phyloP scores from a whole-genome alignment of 805 yeast genomes.

The Hanseniaspora singularis region DNA sequence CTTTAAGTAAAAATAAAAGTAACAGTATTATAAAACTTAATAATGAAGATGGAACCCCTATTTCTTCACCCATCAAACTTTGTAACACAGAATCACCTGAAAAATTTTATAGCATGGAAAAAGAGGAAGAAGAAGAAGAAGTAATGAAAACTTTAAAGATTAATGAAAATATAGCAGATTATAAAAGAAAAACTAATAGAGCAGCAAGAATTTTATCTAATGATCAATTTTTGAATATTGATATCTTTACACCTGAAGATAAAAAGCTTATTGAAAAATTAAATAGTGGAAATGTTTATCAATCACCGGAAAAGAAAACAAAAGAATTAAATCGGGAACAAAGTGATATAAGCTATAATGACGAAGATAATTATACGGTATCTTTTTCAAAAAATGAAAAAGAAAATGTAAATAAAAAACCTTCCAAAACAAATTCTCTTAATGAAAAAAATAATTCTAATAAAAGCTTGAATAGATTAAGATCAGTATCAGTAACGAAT shows the following conservation, averaged over 20 bases:
- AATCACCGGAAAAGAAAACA: slow-evolving; percentile 2
- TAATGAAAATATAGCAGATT: neutral
- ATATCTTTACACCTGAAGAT: slow-evolving; percentile 2
- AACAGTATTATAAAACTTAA: slow-evolving; percentile 3
- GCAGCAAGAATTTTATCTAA: slow-evolving; percentile 14
- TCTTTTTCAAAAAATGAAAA: neutral
- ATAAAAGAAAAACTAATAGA: slow-evolving; percentile 11
- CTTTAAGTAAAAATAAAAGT: slow-evolving; percentile 3
- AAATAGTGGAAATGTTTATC: slow-evolving; percentile 6
- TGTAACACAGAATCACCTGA: neutral
- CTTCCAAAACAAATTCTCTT: no score
- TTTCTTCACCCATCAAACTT: slow-evolving; percentile 3
- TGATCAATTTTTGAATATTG: slow-evolving; percentile 11
- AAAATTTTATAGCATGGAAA: no score
- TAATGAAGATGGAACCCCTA: slow-evolving; percentile 10
- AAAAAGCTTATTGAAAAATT: slow-evolving; percentile 10
- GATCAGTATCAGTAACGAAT: slow-evolving; percentile 4
- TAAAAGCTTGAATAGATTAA: neutral
- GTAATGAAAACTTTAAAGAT: neutral
- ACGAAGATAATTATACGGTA: neutral
- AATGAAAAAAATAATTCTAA: no score
- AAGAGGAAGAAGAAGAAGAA: no score
- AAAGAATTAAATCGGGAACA: neutral
- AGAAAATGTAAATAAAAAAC: neutral
- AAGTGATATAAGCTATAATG: neutral